Evolutionary conservation across 2,329 filamentous ascomycete genomes (phyloP), one percentile per base, ranked within the genome.

Genomic region (Alternaria burnsii): DNA sequence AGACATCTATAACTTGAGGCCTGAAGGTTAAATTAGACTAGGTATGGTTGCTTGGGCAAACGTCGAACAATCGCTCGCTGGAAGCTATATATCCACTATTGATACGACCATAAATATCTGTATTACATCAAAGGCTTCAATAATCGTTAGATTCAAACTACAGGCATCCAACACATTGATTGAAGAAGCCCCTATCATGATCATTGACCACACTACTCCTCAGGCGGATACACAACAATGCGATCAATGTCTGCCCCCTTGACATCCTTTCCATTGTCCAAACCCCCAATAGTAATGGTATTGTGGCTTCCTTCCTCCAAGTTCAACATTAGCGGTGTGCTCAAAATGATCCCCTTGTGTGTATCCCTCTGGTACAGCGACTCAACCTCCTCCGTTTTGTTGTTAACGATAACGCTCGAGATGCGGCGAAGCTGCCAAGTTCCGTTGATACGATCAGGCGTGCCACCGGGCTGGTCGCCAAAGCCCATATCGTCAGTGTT

Each of bases 401-500:
- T 83, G 61, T 87, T 89, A 3, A 89, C 84, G 0, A 88, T 78
- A 2, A 89, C 86, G 48, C 86, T 87, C 67, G 83, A 84, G 57
- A 89, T 85, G 10, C 87, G 82, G 5, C 87, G 82, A 6, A 89
- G 76, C 61, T 87, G 85, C 86, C 86, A 89, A 0, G 79, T 75
- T 0, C 87, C 86, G 5, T 84, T 84, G 55, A 89, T 88, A 7
- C 87, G 83, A 68, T 89, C 86, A 0, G 87, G 87, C 0, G 78
- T 76, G 6, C 87, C 87, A 43, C 82, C 83, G 2, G 87, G 76
- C 61, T 81, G 79, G 59, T 81, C 79, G 1, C 86, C 86, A 55
- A 86, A 88, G 3, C 86, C 86, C 84, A 87, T 87, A 59, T 88
- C 86, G 51, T 88, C 86, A 2, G 80, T 87, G 71, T 88, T 86